Base-by-base conservation (phyloP, 2,329 filamentous ascomycete species). In the Pestalotiopsis sp. region DNA sequence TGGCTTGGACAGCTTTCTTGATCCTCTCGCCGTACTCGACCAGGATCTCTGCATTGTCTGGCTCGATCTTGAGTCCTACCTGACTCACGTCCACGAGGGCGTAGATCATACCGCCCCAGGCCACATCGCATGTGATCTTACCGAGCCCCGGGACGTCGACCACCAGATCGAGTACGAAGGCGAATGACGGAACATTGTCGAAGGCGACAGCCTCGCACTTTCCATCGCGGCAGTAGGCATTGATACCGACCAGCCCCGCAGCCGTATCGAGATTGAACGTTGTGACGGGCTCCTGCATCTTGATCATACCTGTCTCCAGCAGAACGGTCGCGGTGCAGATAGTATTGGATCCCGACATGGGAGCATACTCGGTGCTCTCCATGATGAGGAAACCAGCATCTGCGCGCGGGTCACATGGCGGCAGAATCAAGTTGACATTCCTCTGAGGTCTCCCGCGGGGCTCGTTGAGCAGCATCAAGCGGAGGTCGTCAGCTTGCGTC, bases 301-400 rank as follows among this genome's bases (percentile, higher is more conserved):
- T 73, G 1, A 85, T 67, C 77, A 85, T 84, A 1, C 83, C 83
- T 0, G 82, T 85, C 70, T 85, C 84, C 25, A 86, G 70, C 14
- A 86, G 72, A 0, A 84, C 84, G 0, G 83, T 85, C 0, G 79
- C 74, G 0, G 80, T 82, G 61, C 78, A 81, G 17, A 85, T 83
- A 1, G 79, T 80, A 62, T 86, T 85, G 2, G 80, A 78, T 0
- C 84, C 83, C 3, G 82, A 84, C 79, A 74, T 83, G 20, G 57
- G 20, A n/a, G 57, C 57, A 14, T 59, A 85, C 65, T 85, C 80
- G 23, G 84, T 82, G 67, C 78, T 79, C 70, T 83, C 82, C 80
- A 85, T 81, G 55, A 85, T 84, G 57, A 85, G 69, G 65, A 85
- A 81, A 0, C 81, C 83, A 1, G 80, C 82, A 68, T 85, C 81